Evolutionary conservation across 2,329 filamentous ascomycete species (phyloP).

Genomic region (Stagonosporopsis cucurbitacearum): DNA sequence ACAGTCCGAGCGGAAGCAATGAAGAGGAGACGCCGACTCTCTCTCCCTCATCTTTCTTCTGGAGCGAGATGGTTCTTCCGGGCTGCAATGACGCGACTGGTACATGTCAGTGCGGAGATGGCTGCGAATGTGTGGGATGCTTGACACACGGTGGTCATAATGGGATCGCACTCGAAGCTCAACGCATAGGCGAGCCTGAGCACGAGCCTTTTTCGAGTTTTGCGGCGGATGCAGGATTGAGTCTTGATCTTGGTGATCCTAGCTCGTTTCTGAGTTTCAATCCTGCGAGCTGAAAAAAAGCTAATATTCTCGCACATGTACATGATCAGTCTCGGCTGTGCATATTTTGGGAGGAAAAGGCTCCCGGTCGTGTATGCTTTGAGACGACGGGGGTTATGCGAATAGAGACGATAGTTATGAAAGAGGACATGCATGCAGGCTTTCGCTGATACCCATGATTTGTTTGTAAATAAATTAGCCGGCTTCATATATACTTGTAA

Average conservation of each 20-base stretch:
- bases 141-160: conserved; percentile 60
- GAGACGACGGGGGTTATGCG: not conserved
- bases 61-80: conserved; percentile 46
- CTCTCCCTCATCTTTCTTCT: conserved; percentile 48
- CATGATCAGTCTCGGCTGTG: not conserved
- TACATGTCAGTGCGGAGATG: conserved; percentile 60
- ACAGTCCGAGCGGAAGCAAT: conserved; percentile 41
- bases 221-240: conserved; percentile 8
- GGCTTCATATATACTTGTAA: not conserved
- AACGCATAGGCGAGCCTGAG: conserved; percentile 21
- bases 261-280: conserved; percentile 20
- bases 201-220: conserved; percentile 27
- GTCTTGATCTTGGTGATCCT: conserved; percentile 21
- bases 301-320: not conserved
- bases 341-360: not conserved
- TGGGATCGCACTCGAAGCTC: conserved; percentile 47
- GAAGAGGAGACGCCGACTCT: conserved; percentile 44
- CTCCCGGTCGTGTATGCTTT: not conserved
- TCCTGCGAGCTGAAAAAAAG: not conserved
- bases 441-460: conserved; percentile 4
- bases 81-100: conserved; percentile 57
- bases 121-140: conserved; percentile 61
- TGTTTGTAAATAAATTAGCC: not conserved
- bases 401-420: not conserved
- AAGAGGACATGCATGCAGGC: not conserved